Base-by-base conservation (phyloP, 352 stramenopile genomes). In the Pythium guiyangense region DNA sequence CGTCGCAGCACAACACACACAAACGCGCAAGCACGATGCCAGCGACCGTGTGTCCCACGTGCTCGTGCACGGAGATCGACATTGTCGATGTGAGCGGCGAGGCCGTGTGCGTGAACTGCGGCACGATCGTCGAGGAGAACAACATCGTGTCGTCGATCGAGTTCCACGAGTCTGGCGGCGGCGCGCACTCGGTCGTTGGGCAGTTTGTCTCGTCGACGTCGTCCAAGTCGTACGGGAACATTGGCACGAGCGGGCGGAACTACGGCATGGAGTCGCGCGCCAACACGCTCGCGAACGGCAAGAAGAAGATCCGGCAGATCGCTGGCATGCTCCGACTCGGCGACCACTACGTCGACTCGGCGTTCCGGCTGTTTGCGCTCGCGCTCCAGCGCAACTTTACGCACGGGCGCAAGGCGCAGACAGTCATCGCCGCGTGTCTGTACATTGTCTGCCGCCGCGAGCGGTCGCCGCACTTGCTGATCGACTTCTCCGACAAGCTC, bases 401-500 rank as follows among this genome's bases (percentile, higher is more conserved):
- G 20, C 94, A 98, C 57, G 97, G 96, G 27, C 74, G 96, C 47
- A 93, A 94, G 63, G 95, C 94, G n/a, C 85, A 96, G 54, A 96
- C 98, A 58, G 96, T 99, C 3, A 96, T 99, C 27, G 96, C 96
- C 6, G 94, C 97, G 14, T 99, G 97, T 72, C 81, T 99, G 42
- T 99, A 99, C 71, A 98, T 99, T 54, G 95, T 98, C 0, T 99
- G 97, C 74, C 81, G 97, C 29, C 87, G 98, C 66, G 92, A 99
- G 67, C 98, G 98, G 61, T 98, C 90, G 60, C 96, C 98, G 57
- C 96, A 99, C 64, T 88, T 99, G 88, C 85, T 99, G 18, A 99
- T 99, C 70, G 97, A 99, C 76, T 99, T 99, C 69, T 96, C 80
- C 15, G 97, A 99, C 78, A 97, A 97, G 52, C 78, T 99, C 6